These are phyloP conservation scores for Rhodotorula sp. DNA, from an alignment of 1,284 basidiomycete genomes.

Conservation along the genomic window DNA sequence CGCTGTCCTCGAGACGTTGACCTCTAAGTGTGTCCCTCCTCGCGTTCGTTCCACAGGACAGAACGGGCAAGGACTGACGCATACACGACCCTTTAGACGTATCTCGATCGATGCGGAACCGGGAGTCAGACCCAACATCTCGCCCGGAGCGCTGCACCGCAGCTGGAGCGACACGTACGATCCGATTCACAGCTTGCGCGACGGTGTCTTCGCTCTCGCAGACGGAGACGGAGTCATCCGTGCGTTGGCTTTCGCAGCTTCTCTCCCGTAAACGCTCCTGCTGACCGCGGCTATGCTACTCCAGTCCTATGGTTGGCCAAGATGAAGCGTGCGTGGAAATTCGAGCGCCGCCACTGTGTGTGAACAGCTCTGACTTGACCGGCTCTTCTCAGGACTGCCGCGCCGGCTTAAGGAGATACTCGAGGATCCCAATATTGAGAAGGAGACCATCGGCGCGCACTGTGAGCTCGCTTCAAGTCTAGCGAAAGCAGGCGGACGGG, in stretches of 20 bases:
- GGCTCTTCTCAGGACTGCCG: neutral
- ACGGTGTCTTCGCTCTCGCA: neutral
- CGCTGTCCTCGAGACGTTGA: neutral
- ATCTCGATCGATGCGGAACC: neutral
- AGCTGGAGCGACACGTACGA: neutral
- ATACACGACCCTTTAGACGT: neutral
- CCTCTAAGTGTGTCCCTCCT: neutral
- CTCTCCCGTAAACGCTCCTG: too few relatives aligned
- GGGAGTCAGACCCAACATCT: neutral
- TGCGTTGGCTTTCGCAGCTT: neutral
- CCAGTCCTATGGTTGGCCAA: constrained; percentile 2
- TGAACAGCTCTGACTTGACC: neutral
- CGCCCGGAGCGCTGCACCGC: neutral
- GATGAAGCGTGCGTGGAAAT: constrained; percentile 8
- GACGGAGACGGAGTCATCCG: constrained; percentile 1
- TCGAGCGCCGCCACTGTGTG: neutral
- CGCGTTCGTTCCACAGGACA: neutral
- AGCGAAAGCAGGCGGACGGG: too few relatives aligned
- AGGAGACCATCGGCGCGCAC: constrained; percentile 6
- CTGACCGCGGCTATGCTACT: too few relatives aligned
- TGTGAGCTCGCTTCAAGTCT: too few relatives aligned
- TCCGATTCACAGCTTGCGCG: neutral
- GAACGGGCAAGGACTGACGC: neutral
- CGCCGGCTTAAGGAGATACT: neutral
- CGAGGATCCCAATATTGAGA: constrained; percentile 3